Conservation (phyloP, 164 flowering plant genomes). For the Santalum album region DNA sequence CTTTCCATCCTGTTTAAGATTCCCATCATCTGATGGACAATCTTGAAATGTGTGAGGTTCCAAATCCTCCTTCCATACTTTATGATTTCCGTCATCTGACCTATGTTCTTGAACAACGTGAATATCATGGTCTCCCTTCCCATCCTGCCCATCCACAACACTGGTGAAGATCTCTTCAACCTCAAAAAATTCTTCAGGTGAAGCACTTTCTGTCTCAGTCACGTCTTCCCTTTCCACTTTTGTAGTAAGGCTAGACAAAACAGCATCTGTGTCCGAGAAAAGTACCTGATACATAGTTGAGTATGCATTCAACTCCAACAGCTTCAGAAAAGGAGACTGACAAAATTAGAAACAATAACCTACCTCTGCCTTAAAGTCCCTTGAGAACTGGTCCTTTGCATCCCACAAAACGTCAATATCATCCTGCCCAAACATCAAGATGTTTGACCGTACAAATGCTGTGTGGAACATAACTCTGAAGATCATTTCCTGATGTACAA, state of each 20-base stretch:
- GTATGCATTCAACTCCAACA: conserved; percentile 33
- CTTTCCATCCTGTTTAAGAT: conserved; percentile 19
- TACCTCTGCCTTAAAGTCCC: conserved; percentile 91
- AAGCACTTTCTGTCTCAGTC: conserved; percentile 42
- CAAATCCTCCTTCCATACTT: conserved; percentile 32
- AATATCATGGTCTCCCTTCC: conserved; percentile 27
- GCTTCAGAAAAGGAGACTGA: conserved; percentile 18
- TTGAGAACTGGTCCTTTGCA: conserved; percentile 62
- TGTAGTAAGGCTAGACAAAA: conserved; percentile 38
- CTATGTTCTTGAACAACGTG: conserved; percentile 5
- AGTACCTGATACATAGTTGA: conserved; percentile 65
- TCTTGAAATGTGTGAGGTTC: conserved; percentile 40
- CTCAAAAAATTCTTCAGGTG: conserved; percentile 89
- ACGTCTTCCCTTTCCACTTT: conserved; percentile 42
- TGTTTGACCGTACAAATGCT: conserved; percentile 63
- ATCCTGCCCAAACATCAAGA: conserved; percentile 55
- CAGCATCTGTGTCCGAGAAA: conserved; percentile 59
- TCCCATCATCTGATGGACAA: conserved; percentile 40
- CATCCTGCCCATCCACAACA: conserved; percentile 38
- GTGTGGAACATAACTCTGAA: conserved; percentile 84
- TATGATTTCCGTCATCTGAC: conserved; percentile 15
- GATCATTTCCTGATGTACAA: conserved; percentile 69
- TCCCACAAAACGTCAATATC: conserved; percentile 84
- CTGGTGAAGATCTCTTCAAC: conserved; percentile 89
- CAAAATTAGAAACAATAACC: conserved; percentile 15